Evolutionary conservation across 257 asterid genomes (phyloP).

Genomic region (Rhazya stricta): DNA sequence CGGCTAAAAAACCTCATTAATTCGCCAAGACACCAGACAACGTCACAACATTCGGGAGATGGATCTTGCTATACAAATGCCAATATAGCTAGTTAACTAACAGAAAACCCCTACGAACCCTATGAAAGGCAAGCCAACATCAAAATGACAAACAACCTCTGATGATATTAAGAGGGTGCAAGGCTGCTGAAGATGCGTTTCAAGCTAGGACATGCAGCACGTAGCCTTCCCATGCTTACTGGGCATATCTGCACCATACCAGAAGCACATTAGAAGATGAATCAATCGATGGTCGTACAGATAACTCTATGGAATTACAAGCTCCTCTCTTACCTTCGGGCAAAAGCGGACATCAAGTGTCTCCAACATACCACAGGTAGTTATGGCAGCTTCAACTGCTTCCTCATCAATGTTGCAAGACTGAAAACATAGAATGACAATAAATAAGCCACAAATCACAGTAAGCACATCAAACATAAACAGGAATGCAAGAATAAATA

Average conservation of each 20-base stretch:
- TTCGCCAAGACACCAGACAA: background rate
- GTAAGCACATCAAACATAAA: background rate
- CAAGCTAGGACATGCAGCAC: constrained; percentile 71
- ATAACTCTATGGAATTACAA: background rate
- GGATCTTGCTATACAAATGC: constrained; percentile 3
- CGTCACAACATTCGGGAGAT: constrained; percentile 1
- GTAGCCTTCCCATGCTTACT: constrained; percentile 56
- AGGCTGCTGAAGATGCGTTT: constrained; percentile 87
- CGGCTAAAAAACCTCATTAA: background rate
- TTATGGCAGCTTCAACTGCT: constrained; percentile 75
- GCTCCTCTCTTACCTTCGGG: constrained; percentile 52
- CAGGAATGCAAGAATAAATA: background rate
- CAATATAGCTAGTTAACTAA: background rate
- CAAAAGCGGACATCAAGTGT: constrained; percentile 96
- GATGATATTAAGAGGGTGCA: constrained; percentile 34
- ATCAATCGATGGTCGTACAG: background rate
- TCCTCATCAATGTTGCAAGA: constrained; percentile 79
- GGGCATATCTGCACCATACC: constrained; percentile 53
- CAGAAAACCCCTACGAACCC: background rate
- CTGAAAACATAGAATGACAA: constrained; percentile 30
- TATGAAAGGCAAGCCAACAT: background rate
- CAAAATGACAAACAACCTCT: background rate
- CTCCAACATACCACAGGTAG: constrained; percentile 72
- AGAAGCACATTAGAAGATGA: background rate
- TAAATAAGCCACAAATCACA: background rate